phyloP scores from a whole-genome alignment of 176 grass and related monocot genomes.

The Typha latifolia region DNA sequence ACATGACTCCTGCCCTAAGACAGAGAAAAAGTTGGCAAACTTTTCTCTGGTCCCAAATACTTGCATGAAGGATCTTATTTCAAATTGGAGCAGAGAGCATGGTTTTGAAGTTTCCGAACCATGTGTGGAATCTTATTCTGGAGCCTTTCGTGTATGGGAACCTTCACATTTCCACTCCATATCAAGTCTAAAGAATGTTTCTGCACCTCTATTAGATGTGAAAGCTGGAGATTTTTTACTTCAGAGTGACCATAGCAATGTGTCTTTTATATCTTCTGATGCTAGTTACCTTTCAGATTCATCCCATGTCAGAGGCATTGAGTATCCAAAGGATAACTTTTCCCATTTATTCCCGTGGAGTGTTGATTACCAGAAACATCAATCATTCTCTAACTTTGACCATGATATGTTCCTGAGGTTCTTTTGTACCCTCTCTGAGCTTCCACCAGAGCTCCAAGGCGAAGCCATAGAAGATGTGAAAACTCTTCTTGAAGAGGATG shows the following conservation, averaged over 20 bases:
- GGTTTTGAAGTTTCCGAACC: conserved; percentile 26
- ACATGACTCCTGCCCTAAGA: conserved; percentile 76
- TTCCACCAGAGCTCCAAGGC: conserved; percentile 50
- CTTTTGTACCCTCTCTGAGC: conserved; percentile 49
- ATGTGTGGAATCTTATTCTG: conserved; percentile 23
- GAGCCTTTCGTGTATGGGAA: conserved; percentile 38
- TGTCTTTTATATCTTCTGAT: conserved; percentile 59
- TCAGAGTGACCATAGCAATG: conserved; percentile 48
- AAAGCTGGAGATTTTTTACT: conserved; percentile 41
- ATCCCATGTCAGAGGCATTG: conserved; percentile 33
- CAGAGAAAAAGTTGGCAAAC: conserved; percentile 58
- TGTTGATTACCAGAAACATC: conserved; percentile 54
- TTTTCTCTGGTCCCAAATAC: conserved; percentile 72
- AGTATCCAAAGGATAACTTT: conserved; percentile 36
- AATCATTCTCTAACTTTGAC: conserved; percentile 63
- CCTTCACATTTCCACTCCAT: conserved; percentile 57
- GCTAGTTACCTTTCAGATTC: conserved; percentile 55
- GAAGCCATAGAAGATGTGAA: conserved; percentile 66
- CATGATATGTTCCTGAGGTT: conserved; percentile 71
- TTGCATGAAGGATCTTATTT: conserved; percentile 79
- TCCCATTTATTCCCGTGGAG: conserved; percentile 60
- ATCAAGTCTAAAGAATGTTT: conserved; percentile 82
- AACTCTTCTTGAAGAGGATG: conserved; percentile 49
- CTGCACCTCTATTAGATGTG: conserved; percentile 64
- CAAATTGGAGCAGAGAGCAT: conserved; percentile 56